These are phyloP conservation scores for Ambrosiella cleistominuta DNA, from an alignment of 2,329 filamentous ascomycete species.

Conservation along the genomic window DNA sequence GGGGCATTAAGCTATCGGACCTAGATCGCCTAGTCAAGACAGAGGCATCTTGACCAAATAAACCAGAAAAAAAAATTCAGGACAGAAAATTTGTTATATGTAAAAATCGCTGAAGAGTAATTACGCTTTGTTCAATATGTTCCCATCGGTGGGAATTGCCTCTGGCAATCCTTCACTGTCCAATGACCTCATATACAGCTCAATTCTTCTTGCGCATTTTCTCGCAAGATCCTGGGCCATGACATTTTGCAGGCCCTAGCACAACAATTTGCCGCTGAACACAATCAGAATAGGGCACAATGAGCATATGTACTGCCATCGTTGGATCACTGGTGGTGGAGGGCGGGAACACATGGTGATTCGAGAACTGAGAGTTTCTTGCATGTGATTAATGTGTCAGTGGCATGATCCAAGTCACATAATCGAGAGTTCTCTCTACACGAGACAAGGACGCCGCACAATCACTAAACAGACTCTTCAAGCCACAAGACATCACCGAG, in stretches of 20 bases:
- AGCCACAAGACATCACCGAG: not conserved
- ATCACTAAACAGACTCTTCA: not conserved
- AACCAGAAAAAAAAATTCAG: no score
- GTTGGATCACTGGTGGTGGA: not conserved
- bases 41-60: no score
- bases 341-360: not conserved
- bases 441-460: not conserved
- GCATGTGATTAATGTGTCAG: not conserved
- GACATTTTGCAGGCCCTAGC: not conserved
- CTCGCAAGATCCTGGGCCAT: not conserved
- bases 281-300: not conserved
- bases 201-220: not conserved
- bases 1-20: no score
- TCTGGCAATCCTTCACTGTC: not conserved
- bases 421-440: not conserved
- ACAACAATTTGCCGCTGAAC: not conserved
- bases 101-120: no score
- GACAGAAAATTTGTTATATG: no score
- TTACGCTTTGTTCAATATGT: not conserved
- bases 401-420: not conserved
- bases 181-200: not conserved
- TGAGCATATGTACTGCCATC: not conserved
- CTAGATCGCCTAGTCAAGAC: no score
- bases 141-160: not conserved
- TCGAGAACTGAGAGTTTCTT: not conserved